phyloP scores from a whole-genome alignment of 768 basidiomycete species.

The Leccinum olivaceopallidum region DNA sequence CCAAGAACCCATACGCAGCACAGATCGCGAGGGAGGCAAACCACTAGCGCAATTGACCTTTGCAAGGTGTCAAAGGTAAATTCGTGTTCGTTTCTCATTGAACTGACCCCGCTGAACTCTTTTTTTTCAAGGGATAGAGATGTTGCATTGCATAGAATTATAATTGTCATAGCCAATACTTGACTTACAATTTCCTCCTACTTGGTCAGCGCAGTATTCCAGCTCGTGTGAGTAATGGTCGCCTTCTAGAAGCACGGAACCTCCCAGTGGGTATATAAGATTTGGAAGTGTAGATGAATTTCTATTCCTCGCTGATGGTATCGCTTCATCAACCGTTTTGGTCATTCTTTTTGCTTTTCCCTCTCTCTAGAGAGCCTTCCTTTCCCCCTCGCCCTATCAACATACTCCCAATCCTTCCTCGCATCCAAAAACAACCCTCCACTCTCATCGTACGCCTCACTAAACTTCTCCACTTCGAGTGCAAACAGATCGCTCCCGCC shows the following conservation, averaged over 20 bases:
- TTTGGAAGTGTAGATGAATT: not conserved
- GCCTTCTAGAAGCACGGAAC: not conserved
- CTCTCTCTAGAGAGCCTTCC: constrained; percentile 71
- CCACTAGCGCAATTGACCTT: constrained; percentile 26
- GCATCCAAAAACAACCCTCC: constrained; percentile 52
- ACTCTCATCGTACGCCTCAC: constrained; percentile 49
- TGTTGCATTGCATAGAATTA: constrained; percentile 20
- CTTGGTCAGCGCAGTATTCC: not conserved
- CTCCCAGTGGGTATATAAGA: too few relatives aligned
- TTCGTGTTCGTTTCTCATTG: not conserved
- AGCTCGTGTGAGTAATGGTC: not conserved
- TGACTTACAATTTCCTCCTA: constrained; percentile 1
- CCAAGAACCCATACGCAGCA: constrained; percentile 81
- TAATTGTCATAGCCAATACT: constrained; percentile 7
- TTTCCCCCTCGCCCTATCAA: constrained; percentile 72
- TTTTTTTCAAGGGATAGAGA: constrained; percentile 13
- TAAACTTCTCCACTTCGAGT: constrained; percentile 53
- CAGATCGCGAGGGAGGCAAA: constrained; percentile 66
- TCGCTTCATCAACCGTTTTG: not conserved
- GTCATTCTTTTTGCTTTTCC: constrained; percentile 32
- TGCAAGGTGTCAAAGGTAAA: constrained; percentile 12
- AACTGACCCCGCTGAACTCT: not conserved
- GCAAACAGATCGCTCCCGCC: constrained; percentile 28
- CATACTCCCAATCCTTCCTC: constrained; percentile 56
- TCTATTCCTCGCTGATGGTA: not conserved